phyloP scores from a whole-genome alignment of 257 asterid species.

The Linderniella brevidens region DNA sequence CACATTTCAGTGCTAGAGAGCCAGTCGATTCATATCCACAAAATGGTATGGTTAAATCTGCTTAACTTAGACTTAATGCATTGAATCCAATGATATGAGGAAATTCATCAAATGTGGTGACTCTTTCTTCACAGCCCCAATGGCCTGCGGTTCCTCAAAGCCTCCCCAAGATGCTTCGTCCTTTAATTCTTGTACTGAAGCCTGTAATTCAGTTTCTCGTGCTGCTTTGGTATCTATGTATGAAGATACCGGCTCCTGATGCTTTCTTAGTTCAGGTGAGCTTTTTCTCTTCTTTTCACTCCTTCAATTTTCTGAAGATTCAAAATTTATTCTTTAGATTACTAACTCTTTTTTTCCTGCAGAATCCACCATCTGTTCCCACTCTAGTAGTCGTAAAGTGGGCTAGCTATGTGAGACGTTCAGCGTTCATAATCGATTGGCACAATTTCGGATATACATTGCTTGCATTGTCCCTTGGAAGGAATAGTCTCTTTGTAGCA shows the following conservation, averaged over 20 bases:
- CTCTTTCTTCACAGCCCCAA: slow-evolving; percentile 45
- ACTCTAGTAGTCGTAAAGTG: slow-evolving; percentile 84
- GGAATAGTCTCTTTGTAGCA: slow-evolving; percentile 62
- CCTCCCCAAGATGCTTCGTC: slow-evolving; percentile 59
- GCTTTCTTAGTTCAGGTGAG: slow-evolving; percentile 85
- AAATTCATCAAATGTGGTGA: slow-evolving; percentile 9
- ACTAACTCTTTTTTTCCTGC: slow-evolving; percentile 13
- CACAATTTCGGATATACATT: slow-evolving; percentile 90
- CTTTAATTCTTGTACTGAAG: slow-evolving; percentile 62
- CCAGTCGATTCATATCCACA: slow-evolving; percentile 55
- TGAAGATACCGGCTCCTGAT: slow-evolving; percentile 81
- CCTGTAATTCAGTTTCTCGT: slow-evolving; percentile 61
- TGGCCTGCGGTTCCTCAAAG: slow-evolving; percentile 53
- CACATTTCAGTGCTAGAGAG: slow-evolving; percentile 59
- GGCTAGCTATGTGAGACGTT: slow-evolving; percentile 71
- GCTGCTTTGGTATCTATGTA: slow-evolving; percentile 88
- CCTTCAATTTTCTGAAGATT: background rate
- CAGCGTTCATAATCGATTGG: slow-evolving; percentile 79
- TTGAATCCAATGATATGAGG: slow-evolving; percentile 2
- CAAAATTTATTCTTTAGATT: background rate
- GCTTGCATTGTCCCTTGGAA: slow-evolving; percentile 71
- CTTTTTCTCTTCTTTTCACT: slow-evolving; percentile 10
- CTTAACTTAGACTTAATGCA: background rate
- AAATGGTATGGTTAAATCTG: slow-evolving; percentile 37
- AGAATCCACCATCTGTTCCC: slow-evolving; percentile 99